phyloP scores from a whole-genome alignment of 2,329 filamentous ascomycete genomes.

The Diaporthe nobilis region DNA sequence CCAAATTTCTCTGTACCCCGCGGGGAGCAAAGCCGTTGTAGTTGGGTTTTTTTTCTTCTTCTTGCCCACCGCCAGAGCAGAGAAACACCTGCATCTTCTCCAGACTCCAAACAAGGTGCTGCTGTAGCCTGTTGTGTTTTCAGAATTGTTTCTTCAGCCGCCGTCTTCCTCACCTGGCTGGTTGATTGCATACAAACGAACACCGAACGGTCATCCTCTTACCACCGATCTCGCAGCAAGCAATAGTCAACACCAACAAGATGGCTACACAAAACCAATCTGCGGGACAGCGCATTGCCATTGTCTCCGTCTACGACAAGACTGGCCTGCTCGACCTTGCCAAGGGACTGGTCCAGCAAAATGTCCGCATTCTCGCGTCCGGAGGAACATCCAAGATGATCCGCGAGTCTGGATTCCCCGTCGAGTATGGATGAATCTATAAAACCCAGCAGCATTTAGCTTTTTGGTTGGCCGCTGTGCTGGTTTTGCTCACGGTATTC shows the following conservation, averaged over 20 bases:
- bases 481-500: conserved; percentile 35
- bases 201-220: neutral
- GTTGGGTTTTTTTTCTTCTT: conserved; percentile 3
- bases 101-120: neutral
- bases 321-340: conserved; percentile 93
- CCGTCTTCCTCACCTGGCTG: conserved; percentile 14
- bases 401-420: conserved; percentile 93
- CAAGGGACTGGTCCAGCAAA: conserved; percentile 88
- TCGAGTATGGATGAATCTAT: conserved; percentile 75
- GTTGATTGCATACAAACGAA: conserved; percentile 9
- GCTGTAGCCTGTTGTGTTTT: conserved; percentile 13
- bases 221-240: conserved; percentile 24
- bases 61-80: conserved; percentile 14
- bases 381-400: conserved; percentile 98
- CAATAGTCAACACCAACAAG: neutral
- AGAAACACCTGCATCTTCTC: conserved; percentile 14
- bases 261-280: conserved; percentile 50
- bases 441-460: neutral
- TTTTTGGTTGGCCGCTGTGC: neutral
- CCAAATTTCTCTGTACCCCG: conserved; percentile 41
- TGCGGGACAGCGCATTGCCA: conserved; percentile 76
- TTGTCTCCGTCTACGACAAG: conserved; percentile 99
- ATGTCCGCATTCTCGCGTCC: conserved; percentile 93
- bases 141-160: conserved; percentile 15
- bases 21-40: conserved; percentile 20